Base-by-base conservation (phyloP, 1,284 basidiomycete genomes). In the Salmacisia buchloeana region DNA sequence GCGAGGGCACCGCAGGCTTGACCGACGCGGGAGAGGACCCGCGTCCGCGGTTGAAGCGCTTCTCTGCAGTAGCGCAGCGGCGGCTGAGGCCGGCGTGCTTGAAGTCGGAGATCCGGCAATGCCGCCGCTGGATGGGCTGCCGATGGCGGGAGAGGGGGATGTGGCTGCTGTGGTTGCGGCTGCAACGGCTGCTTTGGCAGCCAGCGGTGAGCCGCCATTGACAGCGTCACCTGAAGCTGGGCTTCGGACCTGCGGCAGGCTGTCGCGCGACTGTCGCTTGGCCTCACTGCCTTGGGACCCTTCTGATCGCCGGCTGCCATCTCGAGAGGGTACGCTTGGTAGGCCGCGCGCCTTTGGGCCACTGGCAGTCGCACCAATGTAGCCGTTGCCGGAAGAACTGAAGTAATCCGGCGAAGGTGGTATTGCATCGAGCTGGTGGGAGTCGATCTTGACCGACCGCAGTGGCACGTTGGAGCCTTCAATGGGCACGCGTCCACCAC, bases 401-500 rank as follows among this genome's bases (percentile, higher is more conserved):
- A 54, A 54, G 27, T 33, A 34, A 18, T 54, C 49, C 15, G 49
- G 27, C 15, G 49, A 10, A 3, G 13, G 29, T 2, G 49, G 49
- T 3, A 59, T 61, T 27, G 59, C 49, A 36, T 74, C 72, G 13
- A 74, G 67, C 10, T 31, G 58, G 27, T 80, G 77, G 0, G 69
- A 61, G 36, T 78, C 78, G 25, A 81, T 68, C 63, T 75, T 80
- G 60, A 77, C 75, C 10, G 81, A 78, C 25, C 78, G 74, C 12
- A 83, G 71, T 0, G 82, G 82, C 38, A 77, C 78, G 2, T 72
- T 76, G 7, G 78, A 80, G 52, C 82, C 82, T 3, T 80, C 76
- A 12, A 82, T 78, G 7, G 73, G 74, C 69, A 54, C 34, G 18
- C 29, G 34, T 33, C 49, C 49, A 34, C 6, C 2, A 15, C 29